Evolutionary conservation across 345 rosid genomes (phyloP).

Genomic region (Theobroma cacao): DNA sequence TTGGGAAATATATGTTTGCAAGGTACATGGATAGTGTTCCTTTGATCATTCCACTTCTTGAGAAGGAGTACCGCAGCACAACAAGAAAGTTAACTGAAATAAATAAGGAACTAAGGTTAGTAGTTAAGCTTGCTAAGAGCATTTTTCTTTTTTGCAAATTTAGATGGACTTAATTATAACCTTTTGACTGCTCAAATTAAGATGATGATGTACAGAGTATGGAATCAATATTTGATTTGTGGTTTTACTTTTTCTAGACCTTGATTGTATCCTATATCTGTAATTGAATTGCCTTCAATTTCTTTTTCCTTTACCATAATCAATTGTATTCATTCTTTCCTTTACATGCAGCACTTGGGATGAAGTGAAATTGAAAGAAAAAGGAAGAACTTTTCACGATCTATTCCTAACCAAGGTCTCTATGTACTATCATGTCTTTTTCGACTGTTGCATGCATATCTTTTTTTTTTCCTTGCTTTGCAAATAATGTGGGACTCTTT

Average conservation of each 20-base stretch:
- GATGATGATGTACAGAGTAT: neutral
- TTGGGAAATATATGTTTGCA: slow-evolving; percentile 20
- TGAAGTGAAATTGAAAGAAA: slow-evolving; percentile 88
- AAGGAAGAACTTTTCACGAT: slow-evolving; percentile 85
- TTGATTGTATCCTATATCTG: slow-evolving; percentile 1
- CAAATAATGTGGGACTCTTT: neutral
- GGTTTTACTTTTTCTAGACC: neutral
- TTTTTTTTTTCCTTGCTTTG: neutral
- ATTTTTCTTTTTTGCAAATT: slow-evolving; percentile 6
- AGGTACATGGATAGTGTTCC: slow-evolving; percentile 96
- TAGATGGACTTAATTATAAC: neutral
- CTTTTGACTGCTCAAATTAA: neutral
- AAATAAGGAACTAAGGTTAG: slow-evolving; percentile 85
- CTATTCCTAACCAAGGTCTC: slow-evolving; percentile 83
- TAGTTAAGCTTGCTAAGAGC: neutral
- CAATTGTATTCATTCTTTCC: neutral
- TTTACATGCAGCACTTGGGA: slow-evolving; percentile 67
- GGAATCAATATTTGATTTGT: neutral
- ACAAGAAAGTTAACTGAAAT: slow-evolving; percentile 65
- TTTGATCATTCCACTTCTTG: slow-evolving; percentile 80
- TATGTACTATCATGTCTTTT: slow-evolving; percentile 1
- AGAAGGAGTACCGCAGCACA: slow-evolving; percentile 74
- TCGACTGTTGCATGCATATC: neutral
- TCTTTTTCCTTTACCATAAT: neutral
- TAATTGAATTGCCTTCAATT: slow-evolving; percentile 12